Conservation (phyloP, 1,284 basidiomycete genomes). For the Trichosporon sp. region DNA sequence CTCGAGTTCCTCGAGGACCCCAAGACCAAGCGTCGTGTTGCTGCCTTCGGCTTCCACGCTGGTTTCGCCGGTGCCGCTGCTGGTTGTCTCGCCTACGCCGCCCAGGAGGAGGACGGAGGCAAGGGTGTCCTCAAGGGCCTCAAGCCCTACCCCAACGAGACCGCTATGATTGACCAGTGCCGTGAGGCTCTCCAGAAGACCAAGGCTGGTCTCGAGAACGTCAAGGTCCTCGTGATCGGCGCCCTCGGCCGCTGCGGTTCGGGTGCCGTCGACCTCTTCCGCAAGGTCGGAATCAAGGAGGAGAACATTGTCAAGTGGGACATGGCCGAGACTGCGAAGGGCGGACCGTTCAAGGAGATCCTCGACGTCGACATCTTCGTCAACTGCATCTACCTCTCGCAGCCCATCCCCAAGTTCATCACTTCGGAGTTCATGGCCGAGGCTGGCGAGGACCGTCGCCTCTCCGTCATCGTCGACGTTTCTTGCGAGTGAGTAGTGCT, state of each 20-base stretch:
- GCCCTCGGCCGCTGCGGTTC: conserved; percentile 92
- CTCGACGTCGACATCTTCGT: conserved; percentile 97
- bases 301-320: conserved; percentile 98
- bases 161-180: conserved; percentile 70
- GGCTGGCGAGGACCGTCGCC: conserved; percentile 63
- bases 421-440: conserved; percentile 65
- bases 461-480: conserved; percentile 91
- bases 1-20: conserved; percentile 92
- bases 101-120: conserved; percentile 59
- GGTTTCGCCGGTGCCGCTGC: conserved; percentile 97
- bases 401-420: conserved; percentile 83
- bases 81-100: conserved; percentile 76
- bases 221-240: conserved; percentile 90
- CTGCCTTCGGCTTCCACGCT: conserved; percentile 98
- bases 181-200: conserved; percentile 57
- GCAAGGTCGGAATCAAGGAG: conserved; percentile 85
- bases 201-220: conserved; percentile 61
- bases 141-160: conserved; percentile 73
- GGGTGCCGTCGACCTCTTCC: conserved; percentile 92
- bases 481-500: conserved; percentile 67
- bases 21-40: conserved; percentile 72
- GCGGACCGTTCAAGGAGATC: conserved; percentile 93
- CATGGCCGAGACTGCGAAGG: conserved; percentile 91
- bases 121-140: conserved; percentile 59
- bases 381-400: conserved; percentile 98